Evolutionary conservation across 2,329 filamentous ascomycete species (phyloP), one percentile per base, ranked within the genome.

Genomic region (Eutypa lata): DNA sequence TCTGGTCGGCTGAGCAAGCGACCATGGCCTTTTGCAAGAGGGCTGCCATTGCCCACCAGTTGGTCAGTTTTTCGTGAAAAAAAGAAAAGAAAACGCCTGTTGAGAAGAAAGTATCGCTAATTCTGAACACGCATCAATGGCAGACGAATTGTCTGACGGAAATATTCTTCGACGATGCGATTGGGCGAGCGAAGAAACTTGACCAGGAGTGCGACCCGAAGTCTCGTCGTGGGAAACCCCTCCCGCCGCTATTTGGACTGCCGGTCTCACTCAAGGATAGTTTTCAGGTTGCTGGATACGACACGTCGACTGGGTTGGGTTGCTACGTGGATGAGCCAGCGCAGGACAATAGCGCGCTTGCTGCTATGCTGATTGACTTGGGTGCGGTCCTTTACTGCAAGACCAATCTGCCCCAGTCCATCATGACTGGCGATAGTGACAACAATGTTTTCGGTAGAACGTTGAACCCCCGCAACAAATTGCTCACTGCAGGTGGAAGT

Each of bases 241-340:
- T 78, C 3, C 82, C 83, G 0, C 81, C 82, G 8, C 71, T 88
- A 2, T 82, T 86, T 66, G 84, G 83, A 7, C 68, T 82, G 2
- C 79, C 79, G 1, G 71, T 82, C n/a, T 53, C 79, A 0, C 71
- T 87, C 43, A 87, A 70, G 50, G 69, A 71, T 38, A 53, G 51
- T n/a, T 64, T 62, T 33, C 57, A 60, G 48, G 52, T 65, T 16
- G 18, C 14, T 2, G 63, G 61, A 7, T 31, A 48, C n/a, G 55
- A 63, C 7, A 54, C 63, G 14, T 49, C 62, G 19, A 49, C 51
- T 11, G 63, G 63, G 7, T 56, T 58, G 26, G 58, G 49, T n/a
- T 53, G 54, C 28, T 56, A 53, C 45, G 53, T 59, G 6, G 42
- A 51, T 18, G 47, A 53, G 21, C 47, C 56, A 4, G 26, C 57